Base-by-base conservation (phyloP, 1,284 basidiomycete species). In the Marasmius fiardii region DNA sequence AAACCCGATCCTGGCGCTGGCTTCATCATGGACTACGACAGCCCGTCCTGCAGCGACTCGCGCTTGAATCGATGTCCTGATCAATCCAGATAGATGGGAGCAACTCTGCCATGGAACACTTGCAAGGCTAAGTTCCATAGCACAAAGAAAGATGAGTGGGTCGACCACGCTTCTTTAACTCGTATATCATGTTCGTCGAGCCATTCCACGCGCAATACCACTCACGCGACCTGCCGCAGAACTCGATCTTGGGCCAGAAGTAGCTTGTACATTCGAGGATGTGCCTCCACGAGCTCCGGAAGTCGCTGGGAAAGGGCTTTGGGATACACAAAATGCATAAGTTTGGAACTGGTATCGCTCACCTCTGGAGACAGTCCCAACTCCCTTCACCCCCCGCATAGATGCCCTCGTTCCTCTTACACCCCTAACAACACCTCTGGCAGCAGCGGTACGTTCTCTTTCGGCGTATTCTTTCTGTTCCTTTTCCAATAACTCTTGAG, bases 341-440 rank as follows among this genome's bases (percentile, higher is more conserved):
- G 23, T 8, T n/a, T n/a, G 23, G 44, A 16, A 45, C n/a, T 23
- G 11, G 10, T 10, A 12, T n/a, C 18, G 23, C 43, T 44, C 44
- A 23, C 70, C 62, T 63, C 76, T 70, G 28, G 75, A 67, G 43
- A 68, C 64, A 4, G 68, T 60, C 11, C 66, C 67, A 6, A 64
- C 65, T 21, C 70, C 71, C 57, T 73, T 69, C 43, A 63, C 60
- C 14, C 73, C 74, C 45, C 75, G 69, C 66, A 70, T 73, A 1
- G 75, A 76, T 2, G 80, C 80, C 43, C 80, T 68, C 5, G 81
- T 83, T 8, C 83, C 82, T 58, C 81, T 69, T 14, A 82, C 78
- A 14, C 82, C 83, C 63, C 81, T 69, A 1, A 82, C 73, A 33
- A 74, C 73, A 23, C 81, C 81, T 35, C 82, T 82, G 43, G 76